Evolutionary conservation across 2,329 filamentous ascomycete species (phyloP), one percentile per base, ranked within the genome.

Genomic region (Colletotrichum trifolii): DNA sequence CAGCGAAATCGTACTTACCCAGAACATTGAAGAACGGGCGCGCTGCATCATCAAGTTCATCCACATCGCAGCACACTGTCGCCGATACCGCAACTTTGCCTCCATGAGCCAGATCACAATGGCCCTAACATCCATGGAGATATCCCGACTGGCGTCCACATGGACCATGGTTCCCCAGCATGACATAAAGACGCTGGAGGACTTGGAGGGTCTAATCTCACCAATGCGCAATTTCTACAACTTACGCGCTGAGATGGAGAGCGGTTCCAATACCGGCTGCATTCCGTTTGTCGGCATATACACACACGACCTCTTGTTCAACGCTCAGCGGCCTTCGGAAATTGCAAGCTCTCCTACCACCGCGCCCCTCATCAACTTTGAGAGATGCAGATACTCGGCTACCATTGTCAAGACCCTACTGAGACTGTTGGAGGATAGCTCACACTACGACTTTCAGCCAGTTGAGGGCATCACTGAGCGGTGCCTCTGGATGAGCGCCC

Each of bases 281-380:
- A 94, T 96, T 66, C 92, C 92, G 0, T 95, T 96, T 73, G 91
- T 96, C 52, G 92, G 89, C 63, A 89, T 90, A 60, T 96, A 96
- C 76, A 95, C 91, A 2, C 92, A 94, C 72, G 92, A 96, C 73
- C 82, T 96, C 45, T 87, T 94, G 48, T 93, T 92, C 81, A 95
- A 94, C 72, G 88, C 90, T 1, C 91, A 95, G 74, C 87, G 93
- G 67, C 91, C 92, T 2, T 89, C 90, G 2, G 89, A 92, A 74
- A 89, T 94, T 69, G 88, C 89, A 2, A 87, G 85, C 70, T 91
- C 87, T 4, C 88, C 88, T 17, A 85, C 82, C 0, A 87, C 87
- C 6, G 86, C 91, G 66, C 89, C 89, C 12, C 81, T 96, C 48
- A 86, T 96, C 71, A 96, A 96, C 76, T 96, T 96, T 78, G 92